phyloP scores from a whole-genome alignment of 2,329 filamentous ascomycete genomes.

The Pestalotiopsis sp. region DNA sequence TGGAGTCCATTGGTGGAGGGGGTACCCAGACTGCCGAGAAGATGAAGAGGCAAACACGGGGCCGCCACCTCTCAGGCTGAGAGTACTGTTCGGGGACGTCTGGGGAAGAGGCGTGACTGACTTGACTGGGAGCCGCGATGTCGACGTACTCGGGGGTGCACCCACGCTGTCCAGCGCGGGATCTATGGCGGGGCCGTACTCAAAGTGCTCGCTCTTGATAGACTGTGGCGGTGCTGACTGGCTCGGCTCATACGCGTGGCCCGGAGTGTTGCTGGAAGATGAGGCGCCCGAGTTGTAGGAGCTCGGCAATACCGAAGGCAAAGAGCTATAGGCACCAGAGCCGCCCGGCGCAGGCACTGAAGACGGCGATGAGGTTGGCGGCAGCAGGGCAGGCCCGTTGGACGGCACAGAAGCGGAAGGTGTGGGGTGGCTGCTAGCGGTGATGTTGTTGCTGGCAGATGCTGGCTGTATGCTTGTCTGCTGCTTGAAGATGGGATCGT shows the following conservation, averaged over 20 bases:
- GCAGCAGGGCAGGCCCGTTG: constrained; percentile 18
- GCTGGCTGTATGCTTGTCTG: constrained; percentile 61
- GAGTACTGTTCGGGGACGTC: constrained; percentile 37
- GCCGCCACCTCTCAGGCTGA: constrained; percentile 55
- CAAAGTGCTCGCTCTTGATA: constrained; percentile 47
- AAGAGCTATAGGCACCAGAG: constrained; percentile 27
- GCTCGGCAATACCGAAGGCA: constrained; percentile 30
- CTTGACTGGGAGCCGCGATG: constrained; percentile 31
- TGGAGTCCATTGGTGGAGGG: constrained; percentile 31
- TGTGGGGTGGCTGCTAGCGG: constrained; percentile 34
- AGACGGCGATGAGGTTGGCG: constrained; percentile 22
- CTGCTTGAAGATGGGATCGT: constrained; percentile 85
- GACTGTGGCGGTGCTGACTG: constrained; percentile 30
- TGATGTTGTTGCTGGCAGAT: constrained; percentile 38
- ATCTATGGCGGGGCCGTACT: constrained; percentile 66
- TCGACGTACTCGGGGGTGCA: constrained; percentile 38
- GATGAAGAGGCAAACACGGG: constrained; percentile 39
- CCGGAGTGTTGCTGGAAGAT: constrained; percentile 34
- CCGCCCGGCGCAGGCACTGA: constrained; percentile 21
- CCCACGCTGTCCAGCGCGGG: constrained; percentile 59
- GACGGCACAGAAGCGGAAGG: constrained; percentile 25
- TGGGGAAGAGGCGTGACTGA: constrained; percentile 26
- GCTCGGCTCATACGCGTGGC: constrained; percentile 32
- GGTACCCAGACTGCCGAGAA: constrained; percentile 29
- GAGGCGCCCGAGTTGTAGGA: constrained; percentile 24